Percentiles rank a stretch among this genome's conserved stretches.
Conservation (phyloP, 768 basidiomycete genomes). For the Rhizopogon sp. region DNA sequence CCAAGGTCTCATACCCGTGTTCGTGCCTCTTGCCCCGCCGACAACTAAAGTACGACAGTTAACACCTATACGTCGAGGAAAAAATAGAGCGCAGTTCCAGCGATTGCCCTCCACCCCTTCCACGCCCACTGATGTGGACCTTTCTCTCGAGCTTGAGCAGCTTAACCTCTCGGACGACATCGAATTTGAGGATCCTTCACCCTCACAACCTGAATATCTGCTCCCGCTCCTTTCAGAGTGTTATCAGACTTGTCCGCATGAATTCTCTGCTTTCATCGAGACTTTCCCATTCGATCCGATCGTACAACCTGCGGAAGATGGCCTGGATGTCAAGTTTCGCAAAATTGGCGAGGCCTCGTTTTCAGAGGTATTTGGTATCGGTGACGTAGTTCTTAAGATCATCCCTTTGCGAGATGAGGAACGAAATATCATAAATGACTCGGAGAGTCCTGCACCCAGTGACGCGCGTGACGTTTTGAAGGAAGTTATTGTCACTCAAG, state of each 20-base stretch:
- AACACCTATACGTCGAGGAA: constrained; percentile 57
- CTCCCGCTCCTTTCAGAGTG: constrained; percentile 67
- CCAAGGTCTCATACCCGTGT: constrained; percentile 3
- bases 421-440: constrained; percentile 24
- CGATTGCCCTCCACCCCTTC: constrained; percentile 51
- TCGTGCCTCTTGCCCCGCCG: constrained; percentile 15
- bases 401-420: constrained; percentile 67
- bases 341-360: constrained; percentile 98
- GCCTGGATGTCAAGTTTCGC: constrained; percentile 41
- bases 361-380: constrained; percentile 92
- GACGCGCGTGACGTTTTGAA: constrained; percentile 75
- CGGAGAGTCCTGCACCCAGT: constrained; percentile 61
- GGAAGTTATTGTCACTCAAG: constrained; percentile 72
- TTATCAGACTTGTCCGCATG: constrained; percentile 59
- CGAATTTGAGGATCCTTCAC: constrained; percentile 42
- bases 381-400: constrained; percentile 86
- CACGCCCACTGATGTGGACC: constrained; percentile 47
- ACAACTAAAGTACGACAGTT: constrained; percentile 50
- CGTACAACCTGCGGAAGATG: constrained; percentile 33
- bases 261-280: constrained; percentile 81
- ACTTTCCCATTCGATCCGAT: constrained; percentile 73
- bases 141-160: constrained; percentile 26
- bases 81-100: constrained; percentile 28
- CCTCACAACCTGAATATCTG: constrained; percentile 48
- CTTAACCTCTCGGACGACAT: constrained; percentile 45